phyloP scores from a whole-genome alignment of 257 asterid species.

The Nicotiana benthamiana region DNA sequence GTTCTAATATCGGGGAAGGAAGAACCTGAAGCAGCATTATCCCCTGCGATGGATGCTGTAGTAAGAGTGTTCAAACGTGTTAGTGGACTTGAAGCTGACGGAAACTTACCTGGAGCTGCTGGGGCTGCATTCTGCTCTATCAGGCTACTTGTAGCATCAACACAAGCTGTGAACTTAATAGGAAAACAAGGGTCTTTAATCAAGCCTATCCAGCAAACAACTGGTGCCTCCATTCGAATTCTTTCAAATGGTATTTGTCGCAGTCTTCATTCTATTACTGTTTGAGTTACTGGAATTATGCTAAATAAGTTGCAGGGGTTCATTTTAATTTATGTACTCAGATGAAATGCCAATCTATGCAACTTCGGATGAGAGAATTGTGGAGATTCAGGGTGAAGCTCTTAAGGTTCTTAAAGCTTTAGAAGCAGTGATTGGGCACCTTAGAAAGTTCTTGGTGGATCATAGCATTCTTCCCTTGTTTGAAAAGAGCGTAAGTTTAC shows the following conservation, averaged over 20 bases:
- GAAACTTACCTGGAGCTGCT: constrained; percentile 29
- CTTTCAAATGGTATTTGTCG: constrained; percentile 48
- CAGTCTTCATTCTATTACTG: neutral
- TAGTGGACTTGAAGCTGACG: constrained; percentile 48
- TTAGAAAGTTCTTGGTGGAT: constrained; percentile 85
- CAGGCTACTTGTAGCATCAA: constrained; percentile 59
- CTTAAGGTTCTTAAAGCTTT: constrained; percentile 68
- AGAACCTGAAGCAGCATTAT: constrained; percentile 59
- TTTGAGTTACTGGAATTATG: neutral
- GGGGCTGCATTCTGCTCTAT: constrained; percentile 49
- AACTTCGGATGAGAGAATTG: constrained; percentile 69
- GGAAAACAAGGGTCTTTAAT: constrained; percentile 83
- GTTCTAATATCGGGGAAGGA: constrained; percentile 74
- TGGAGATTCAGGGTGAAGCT: constrained; percentile 84
- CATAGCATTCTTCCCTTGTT: constrained; percentile 74
- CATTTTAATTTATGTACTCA: constrained; percentile 11
- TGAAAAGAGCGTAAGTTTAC: constrained; percentile 63
- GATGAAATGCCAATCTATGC: constrained; percentile 69
- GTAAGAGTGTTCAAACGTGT: constrained; percentile 63
- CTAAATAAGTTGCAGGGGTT: neutral
- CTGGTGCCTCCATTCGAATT: constrained; percentile 62
- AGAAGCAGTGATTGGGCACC: constrained; percentile 74
- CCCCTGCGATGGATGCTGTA: constrained; percentile 81
- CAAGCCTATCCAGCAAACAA: constrained; percentile 66
- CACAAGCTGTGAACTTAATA: constrained; percentile 74